A percentile compares a stretch with the other conserved stretches of the same genome.
Evolutionary conservation across 345 rosid genomes (phyloP).

Genomic region (Rhodomyrtus tomentosa): DNA sequence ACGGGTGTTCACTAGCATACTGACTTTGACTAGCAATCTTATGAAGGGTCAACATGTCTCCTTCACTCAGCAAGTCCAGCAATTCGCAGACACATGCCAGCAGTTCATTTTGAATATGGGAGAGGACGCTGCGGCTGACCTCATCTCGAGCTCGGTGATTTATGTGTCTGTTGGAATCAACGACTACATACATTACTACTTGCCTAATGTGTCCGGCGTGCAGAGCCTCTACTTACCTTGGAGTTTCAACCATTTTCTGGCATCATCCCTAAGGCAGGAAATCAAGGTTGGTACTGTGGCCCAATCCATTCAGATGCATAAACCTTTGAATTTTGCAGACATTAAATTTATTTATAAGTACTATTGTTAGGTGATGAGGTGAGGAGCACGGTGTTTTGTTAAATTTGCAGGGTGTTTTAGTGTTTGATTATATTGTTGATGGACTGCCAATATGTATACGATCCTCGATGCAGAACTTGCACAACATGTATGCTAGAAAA

Average conservation of each 20-base stretch:
- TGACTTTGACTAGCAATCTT: neutral
- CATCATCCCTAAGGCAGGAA: slow-evolving; percentile 45
- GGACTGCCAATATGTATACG: neutral
- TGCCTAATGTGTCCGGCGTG: slow-evolving; percentile 58
- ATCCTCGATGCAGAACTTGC: slow-evolving; percentile 43
- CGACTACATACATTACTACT: slow-evolving; percentile 86
- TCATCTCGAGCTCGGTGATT: slow-evolving; percentile 54
- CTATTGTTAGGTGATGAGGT: neutral
- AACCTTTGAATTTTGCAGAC: neutral
- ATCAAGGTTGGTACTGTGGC: slow-evolving; percentile 36
- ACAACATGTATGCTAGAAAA: slow-evolving; percentile 48
- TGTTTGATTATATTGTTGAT: neutral
- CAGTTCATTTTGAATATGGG: slow-evolving; percentile 54
- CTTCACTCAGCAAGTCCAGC: slow-evolving; percentile 75
- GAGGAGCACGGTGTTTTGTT: neutral
- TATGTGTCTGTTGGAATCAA: slow-evolving; percentile 79
- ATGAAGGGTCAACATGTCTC: slow-evolving; percentile 81
- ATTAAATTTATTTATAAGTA: neutral
- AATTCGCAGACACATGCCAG: slow-evolving; percentile 74
- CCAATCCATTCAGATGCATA: neutral
- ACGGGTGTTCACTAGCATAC: neutral
- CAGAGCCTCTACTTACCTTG: slow-evolving; percentile 72
- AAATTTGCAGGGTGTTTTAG: neutral
- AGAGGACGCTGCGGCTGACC: slow-evolving; percentile 35
- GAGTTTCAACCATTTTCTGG: slow-evolving; percentile 78